A percentile compares a stretch with the other conserved stretches of the same genome.
These are phyloP conservation scores for Pseudogymnoascus verrucosus DNA, from an alignment of 2,329 filamentous ascomycete genomes.

Conservation along the genomic window DNA sequence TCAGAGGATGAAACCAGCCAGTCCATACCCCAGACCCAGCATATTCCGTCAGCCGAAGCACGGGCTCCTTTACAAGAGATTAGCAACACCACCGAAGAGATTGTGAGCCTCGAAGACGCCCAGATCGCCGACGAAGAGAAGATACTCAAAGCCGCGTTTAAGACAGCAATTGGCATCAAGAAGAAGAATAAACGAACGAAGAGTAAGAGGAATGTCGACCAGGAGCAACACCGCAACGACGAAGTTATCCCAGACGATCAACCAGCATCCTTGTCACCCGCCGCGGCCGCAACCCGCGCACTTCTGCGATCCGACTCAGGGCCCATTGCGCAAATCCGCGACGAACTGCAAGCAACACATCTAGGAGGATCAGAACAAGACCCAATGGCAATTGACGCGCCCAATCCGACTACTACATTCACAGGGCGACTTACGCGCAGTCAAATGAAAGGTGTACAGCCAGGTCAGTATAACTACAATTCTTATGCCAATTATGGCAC, in stretches of 20 bases:
- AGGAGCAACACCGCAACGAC: neutral
- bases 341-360: slow-evolving; percentile 1
- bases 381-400: neutral
- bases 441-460: slow-evolving; percentile 23
- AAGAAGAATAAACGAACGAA: slow-evolving; percentile 22
- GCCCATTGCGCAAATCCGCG: neutral
- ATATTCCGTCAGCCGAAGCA: slow-evolving; percentile 16
- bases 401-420: neutral
- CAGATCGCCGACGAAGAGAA: slow-evolving; percentile 22
- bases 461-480: slow-evolving; percentile 25
- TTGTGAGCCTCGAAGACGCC: slow-evolving; percentile 13
- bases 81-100: slow-evolving; percentile 1
- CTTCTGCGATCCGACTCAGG: slow-evolving; percentile 2
- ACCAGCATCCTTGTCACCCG: neutral
- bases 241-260: slow-evolving; percentile 9
- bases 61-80: slow-evolving; percentile 11
- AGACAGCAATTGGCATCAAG: slow-evolving; percentile 22
- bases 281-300: neutral
- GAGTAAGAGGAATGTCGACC: slow-evolving; percentile 16
- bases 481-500: slow-evolving; percentile 11
- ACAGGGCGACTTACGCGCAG: slow-evolving; percentile 20
- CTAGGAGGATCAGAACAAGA: neutral
- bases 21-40: slow-evolving; percentile 4
- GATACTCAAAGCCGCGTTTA: slow-evolving; percentile 27
- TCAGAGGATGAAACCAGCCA: slow-evolving; percentile 19